Percentiles rank a stretch among this genome's conserved stretches.
phyloP scores from a whole-genome alignment of 2,329 filamentous ascomycete genomes.

The Ceratocystis huliohia region DNA sequence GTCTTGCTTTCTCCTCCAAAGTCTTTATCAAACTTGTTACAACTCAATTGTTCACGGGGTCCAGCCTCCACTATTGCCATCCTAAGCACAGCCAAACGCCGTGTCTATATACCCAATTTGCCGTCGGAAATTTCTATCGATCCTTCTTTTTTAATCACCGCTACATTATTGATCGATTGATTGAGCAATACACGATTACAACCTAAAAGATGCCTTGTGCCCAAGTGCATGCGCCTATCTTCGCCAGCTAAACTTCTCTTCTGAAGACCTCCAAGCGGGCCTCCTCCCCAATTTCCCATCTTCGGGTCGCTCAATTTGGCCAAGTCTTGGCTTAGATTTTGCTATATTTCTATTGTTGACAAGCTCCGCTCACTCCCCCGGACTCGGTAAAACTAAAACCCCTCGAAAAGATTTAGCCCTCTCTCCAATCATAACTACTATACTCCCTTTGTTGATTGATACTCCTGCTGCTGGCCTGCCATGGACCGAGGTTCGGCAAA shows the following conservation, averaged over 20 bases:
- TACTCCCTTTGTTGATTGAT: neutral
- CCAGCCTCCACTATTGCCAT: neutral
- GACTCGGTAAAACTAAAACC: neutral
- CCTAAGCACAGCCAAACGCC: neutral
- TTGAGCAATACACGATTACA: neutral
- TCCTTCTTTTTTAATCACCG: neutral
- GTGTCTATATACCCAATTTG: neutral
- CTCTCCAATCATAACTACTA: neutral
- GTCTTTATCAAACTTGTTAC: neutral
- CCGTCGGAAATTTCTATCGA: neutral
- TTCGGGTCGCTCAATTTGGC: neutral
- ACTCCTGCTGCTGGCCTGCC: neutral
- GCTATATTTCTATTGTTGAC: neutral
- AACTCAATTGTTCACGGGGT: neutral
- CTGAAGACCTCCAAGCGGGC: neutral
- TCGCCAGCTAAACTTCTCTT: slow-evolving; percentile 7
- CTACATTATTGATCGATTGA: neutral
- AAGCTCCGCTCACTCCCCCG: neutral
- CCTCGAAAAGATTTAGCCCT: neutral
- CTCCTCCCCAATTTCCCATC: neutral
- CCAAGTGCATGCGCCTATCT: slow-evolving; percentile 1
- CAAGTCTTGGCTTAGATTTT: neutral
- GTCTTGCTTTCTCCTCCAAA: neutral
- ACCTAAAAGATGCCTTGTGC: neutral
- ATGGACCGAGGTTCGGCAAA: slow-evolving; percentile 7